Percentiles rank a stretch among this genome's conserved stretches.
These are phyloP conservation scores for Clavispora fructus DNA, from an alignment of 805 yeast genomes.

Conservation along the genomic window DNA sequence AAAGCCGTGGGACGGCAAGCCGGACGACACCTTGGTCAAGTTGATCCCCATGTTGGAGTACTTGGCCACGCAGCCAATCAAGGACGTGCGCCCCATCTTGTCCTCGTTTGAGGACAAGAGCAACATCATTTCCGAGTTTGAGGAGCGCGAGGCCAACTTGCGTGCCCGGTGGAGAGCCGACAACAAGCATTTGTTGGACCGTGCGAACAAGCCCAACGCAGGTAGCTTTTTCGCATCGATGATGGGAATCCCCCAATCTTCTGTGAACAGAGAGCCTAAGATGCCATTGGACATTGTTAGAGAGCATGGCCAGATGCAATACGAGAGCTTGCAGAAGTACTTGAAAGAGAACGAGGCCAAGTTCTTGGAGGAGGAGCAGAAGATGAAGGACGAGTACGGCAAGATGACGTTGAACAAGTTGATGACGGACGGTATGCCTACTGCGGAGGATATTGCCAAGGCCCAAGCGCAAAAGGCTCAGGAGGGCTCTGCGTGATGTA, in stretches of 20 bases:
- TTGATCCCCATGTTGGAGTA: conserved; percentile 93
- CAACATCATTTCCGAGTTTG: conserved; percentile 73
- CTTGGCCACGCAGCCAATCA: conserved; percentile 78
- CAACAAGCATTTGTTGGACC: conserved; percentile 31
- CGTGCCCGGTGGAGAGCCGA: conserved; percentile 67
- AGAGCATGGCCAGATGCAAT: conserved; percentile 88
- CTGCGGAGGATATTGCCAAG: conserved; percentile 58
- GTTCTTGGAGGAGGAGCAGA: conserved; percentile 81
- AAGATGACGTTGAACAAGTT: conserved; percentile 79
- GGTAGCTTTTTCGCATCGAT: conserved; percentile 53
- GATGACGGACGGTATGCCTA: conserved; percentile 76
- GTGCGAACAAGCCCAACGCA: conserved; percentile 33
- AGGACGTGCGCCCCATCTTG: conserved; percentile 87
- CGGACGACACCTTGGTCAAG: conserved; percentile 73
- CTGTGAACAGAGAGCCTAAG: conserved; percentile 48
- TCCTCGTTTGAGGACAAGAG: conserved; percentile 63
- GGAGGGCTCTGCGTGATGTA: conserved; percentile 5
- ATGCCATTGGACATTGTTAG: conserved; percentile 86
- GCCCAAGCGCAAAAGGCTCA: conserved; percentile 32
- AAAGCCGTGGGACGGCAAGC: conserved; percentile 79
- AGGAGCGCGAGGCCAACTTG: conserved; percentile 67
- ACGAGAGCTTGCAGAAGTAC: conserved; percentile 67
- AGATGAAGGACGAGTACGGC: conserved; percentile 75
- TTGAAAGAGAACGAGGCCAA: conserved; percentile 55
- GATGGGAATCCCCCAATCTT: conserved; percentile 54